Base-by-base conservation (phyloP, 805 yeast species). In the Candida adriatica region DNA sequence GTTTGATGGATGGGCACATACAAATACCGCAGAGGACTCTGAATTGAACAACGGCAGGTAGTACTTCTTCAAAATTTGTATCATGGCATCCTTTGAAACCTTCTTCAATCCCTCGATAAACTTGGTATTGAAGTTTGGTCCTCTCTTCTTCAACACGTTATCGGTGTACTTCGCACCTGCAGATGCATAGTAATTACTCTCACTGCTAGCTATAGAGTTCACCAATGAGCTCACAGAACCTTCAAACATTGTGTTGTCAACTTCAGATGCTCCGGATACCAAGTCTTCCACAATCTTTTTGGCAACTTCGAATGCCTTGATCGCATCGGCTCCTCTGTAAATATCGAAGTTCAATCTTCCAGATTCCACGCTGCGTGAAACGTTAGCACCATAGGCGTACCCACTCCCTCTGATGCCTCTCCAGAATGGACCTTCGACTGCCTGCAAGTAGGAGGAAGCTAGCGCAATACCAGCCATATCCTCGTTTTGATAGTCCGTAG, bases 361-460 rank as follows among this genome's bases (percentile, higher is more conserved):
- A 24, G 72, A 59, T 43, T 86, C 95, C 9, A 72, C 50, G 39
- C 70, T 68, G 29, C 73, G 65, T 26, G 65, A 51, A 44, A 85
- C 64, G 33, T 62, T 65, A 2, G 90, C 92, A 23, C 96, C 96
- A 55, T 92, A 92, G 0, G 96, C 96, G 26, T 84, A 62, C 3
- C 98, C 98, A 1, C 87, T 70, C 24, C 98, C 98, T 58, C 98
- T 73, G 20, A 92, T 83, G 34, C 94, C 95, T 48, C 85, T 73
- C 96, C 97, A 90, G 41, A 90, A 79, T 21, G 97, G 98, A 3
- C 98, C 98, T 55, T 92, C 98, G 13, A 85, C 86, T 22, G 86
- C 81, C 42, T 79, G 82, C 34, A 92, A 62, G 46, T 77, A 81
- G 34, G 82, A 87, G 6, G 80, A 68, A 6, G 87, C 84, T 17